A percentile compares a stretch with the other conserved stretches of the same genome.
Evolutionary conservation across 768 basidiomycete species (phyloP).

Genomic region (Auriscalpium orientale): DNA sequence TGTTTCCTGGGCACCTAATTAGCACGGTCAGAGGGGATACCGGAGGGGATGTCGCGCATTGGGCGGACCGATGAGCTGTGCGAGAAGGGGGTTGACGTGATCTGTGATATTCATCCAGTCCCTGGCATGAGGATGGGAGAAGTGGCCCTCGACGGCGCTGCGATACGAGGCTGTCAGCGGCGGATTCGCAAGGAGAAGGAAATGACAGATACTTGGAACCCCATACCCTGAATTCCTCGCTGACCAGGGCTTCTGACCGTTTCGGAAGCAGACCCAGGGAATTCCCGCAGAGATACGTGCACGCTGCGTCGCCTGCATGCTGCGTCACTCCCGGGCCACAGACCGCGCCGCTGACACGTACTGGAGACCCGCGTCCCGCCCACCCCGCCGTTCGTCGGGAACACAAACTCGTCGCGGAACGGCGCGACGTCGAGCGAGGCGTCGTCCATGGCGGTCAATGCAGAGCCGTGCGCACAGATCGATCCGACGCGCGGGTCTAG

Average conservation of each 20-base stretch:
- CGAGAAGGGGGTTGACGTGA: constrained; percentile 63
- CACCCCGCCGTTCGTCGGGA: constrained; percentile 42
- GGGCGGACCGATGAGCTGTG: constrained; percentile 66
- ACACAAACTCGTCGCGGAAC: constrained; percentile 16
- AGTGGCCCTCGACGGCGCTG: constrained; percentile 87
- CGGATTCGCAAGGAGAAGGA: constrained; percentile 11
- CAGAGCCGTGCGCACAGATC: not conserved
- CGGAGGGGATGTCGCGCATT: not conserved
- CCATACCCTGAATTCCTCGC: constrained; percentile 86
- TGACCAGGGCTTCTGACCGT: constrained; percentile 59
- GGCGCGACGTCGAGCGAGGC: not conserved
- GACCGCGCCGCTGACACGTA: constrained; percentile 6
- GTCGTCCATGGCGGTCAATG: not conserved
- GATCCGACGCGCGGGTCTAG: not conserved
- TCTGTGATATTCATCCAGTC: constrained; percentile 80
- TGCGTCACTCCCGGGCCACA: too few species aligned
- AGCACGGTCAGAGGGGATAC: constrained; percentile 16
- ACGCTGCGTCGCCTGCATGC: constrained; percentile 43
- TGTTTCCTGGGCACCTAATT: constrained; percentile 72
- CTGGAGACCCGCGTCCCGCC: constrained; percentile 28
- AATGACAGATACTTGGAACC: constrained; percentile 44
- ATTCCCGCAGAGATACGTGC: constrained; percentile 92
- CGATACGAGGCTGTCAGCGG: constrained; percentile 5
- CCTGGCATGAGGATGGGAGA: constrained; percentile 75
- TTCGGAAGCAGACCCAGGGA: constrained; percentile 82